Evolutionary conservation across 495 filamentous ascomycete species (phyloP).

Genomic region (Astrocystis sublimbata): DNA sequence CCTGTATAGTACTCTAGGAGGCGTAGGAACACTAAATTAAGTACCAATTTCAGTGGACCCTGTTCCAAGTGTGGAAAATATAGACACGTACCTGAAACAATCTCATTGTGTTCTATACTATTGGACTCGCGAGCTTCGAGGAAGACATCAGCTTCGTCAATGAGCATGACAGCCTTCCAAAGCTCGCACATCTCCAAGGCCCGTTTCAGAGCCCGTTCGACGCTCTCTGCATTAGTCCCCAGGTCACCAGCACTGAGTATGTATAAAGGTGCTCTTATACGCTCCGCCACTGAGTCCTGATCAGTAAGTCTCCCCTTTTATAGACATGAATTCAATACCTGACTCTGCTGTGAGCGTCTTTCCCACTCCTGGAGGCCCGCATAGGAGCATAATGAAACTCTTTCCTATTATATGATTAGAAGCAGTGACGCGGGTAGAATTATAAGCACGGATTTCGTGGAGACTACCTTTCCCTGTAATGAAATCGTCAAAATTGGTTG

Average conservation of each 20-base stretch:
- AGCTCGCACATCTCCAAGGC: neutral
- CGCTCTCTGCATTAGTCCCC: neutral
- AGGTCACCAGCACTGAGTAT: neutral
- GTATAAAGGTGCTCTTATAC: neutral
- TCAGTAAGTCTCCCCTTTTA: neutral
- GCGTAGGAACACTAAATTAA: too few species aligned
- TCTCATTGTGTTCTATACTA: neutral
- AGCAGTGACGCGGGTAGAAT: neutral
- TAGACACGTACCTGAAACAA: neutral
- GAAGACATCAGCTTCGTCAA: too few species aligned
- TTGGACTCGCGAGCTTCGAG: neutral
- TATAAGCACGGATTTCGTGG: neutral
- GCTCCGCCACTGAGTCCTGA: neutral
- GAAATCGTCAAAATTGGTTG: neutral
- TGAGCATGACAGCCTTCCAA: neutral
- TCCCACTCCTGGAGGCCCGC: neutral
- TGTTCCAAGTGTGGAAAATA: too few species aligned
- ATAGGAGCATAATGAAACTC: neutral
- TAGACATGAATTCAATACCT: neutral
- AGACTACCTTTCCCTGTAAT: neutral
- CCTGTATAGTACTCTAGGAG: too few species aligned
- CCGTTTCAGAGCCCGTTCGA: neutral
- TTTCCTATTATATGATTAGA: neutral
- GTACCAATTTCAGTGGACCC: too few species aligned
- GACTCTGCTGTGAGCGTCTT: constrained; percentile 2